Evolutionary conservation across 2,329 filamentous ascomycete genomes (phyloP), one percentile per base, ranked within the genome.

Genomic region (Periconia digitata): DNA sequence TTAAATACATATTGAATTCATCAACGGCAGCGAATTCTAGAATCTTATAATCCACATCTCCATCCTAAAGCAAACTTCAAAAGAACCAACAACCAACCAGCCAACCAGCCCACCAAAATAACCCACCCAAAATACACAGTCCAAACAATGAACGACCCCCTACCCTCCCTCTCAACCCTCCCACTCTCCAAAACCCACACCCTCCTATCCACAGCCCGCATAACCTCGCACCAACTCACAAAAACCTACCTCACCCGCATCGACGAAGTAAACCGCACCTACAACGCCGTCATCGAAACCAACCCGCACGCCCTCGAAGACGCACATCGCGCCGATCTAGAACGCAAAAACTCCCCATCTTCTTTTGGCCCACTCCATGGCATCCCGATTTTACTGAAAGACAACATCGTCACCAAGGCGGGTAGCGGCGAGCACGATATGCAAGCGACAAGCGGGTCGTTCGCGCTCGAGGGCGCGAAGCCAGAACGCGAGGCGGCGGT

Each of bases 351-450:
- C 68, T 2, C 73, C 74, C 10, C 78, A 80, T 54, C 36, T 20
- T 63, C 65, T 18, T 74, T 73, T 0, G 76, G 75, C 2, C 55
- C 72, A 0, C 69, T 86, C 2, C 81, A 85, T 62, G 83, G 83
- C 60, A 74, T 86, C 15, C 83, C 83, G 1, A 66, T 84, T 8
- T 60, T 86, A 4, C 66, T 85, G 6, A 86, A 86, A 66, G 84
- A 86, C 67, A 86, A 85, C 62, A 76, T 82, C 60, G 75, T 75
- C 44, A 86, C 83, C 1, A 41, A 55, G 12, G 56, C 58, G 15
- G 16, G 15, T 10, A 27, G 24, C 24, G n/a, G n/a, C n/a, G n/a
- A n/a, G n/a, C n/a, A n/a, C n/a, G n/a, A n/a, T n/a, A 54, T 44
- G 38, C 44, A 48, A 13, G 62, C 51, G 20, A 53, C 51, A 40